These are phyloP conservation scores for Coleophoma cylindrospora DNA, from an alignment of 2,329 filamentous ascomycete species.

Conservation along the genomic window DNA sequence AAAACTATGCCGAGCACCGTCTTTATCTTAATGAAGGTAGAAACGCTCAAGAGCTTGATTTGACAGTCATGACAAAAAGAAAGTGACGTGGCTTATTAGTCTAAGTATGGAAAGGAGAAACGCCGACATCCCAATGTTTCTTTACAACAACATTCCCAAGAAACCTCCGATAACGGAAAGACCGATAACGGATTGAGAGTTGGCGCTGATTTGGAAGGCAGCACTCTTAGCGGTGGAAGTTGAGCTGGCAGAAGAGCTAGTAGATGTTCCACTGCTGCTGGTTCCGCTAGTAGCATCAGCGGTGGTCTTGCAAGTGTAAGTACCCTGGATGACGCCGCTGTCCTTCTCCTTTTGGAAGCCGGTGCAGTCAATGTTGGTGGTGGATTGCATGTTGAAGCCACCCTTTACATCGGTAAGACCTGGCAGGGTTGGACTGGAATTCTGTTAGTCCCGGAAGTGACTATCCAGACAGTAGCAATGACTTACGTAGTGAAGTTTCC, in stretches of 20 bases:
- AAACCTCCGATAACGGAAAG: slow-evolving; percentile 38
- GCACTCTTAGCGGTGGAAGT: slow-evolving; percentile 25
- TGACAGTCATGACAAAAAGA: slow-evolving; percentile 11
- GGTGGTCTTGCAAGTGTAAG: slow-evolving; percentile 34
- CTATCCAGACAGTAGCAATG: background rate
- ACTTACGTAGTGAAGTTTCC: slow-evolving; percentile 82
- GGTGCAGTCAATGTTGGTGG: slow-evolving; percentile 19
- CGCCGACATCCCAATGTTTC: slow-evolving; percentile 22
- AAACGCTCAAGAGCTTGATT: slow-evolving; percentile 1
- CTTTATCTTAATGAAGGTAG: background rate
- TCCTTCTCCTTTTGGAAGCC: slow-evolving; percentile 20
- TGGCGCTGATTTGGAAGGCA: slow-evolving; percentile 31
- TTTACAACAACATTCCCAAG: slow-evolving; percentile 40
- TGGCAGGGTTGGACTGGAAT: slow-evolving; percentile 63
- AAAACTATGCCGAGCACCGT: background rate
- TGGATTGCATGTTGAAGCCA: slow-evolving; percentile 54
- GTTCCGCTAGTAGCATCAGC: slow-evolving; percentile 23
- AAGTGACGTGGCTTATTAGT: slow-evolving; percentile 28
- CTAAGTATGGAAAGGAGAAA: slow-evolving; percentile 28
- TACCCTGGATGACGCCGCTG: slow-evolving; percentile 39
- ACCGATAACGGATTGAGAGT: slow-evolving; percentile 31
- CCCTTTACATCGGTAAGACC: slow-evolving; percentile 63
- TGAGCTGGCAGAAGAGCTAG: slow-evolving; percentile 20
- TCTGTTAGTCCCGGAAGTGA: slow-evolving; percentile 24
- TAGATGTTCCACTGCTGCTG: slow-evolving; percentile 28